A percentile compares a stretch with the other conserved stretches of the same genome.
These are phyloP conservation scores for Colletotrichum viniferum DNA, from an alignment of 2,329 filamentous ascomycete species.

Conservation along the genomic window DNA sequence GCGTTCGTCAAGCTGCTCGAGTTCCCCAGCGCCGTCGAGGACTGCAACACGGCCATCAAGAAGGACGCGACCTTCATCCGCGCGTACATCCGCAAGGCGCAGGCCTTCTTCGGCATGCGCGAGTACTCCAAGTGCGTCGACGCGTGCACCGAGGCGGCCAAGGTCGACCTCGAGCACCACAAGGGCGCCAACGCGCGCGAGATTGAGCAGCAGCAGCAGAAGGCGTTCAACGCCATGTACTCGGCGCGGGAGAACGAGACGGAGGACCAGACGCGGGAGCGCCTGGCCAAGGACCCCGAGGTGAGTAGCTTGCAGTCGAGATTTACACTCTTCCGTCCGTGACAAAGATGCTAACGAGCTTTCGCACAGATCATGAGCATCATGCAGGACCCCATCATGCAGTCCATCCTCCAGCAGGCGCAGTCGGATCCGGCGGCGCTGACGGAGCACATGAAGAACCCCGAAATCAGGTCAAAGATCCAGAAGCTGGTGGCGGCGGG, in stretches of 20 bases:
- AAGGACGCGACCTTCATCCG: slow-evolving; percentile 91
- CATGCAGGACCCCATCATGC: slow-evolving; percentile 96
- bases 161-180: slow-evolving; percentile 73
- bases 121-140: slow-evolving; percentile 97
- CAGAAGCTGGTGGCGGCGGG: slow-evolving; percentile 94
- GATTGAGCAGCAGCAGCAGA: slow-evolving; percentile 93
- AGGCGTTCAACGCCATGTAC: slow-evolving; percentile 90
- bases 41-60: slow-evolving; percentile 91
- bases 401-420: slow-evolving; percentile 94
- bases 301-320: slow-evolving; percentile 59
- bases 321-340: background rate
- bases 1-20: slow-evolving; percentile 96
- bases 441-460: slow-evolving; percentile 97
- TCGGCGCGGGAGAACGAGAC: slow-evolving; percentile 90
- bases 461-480: slow-evolving; percentile 82
- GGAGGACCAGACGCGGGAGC: slow-evolving; percentile 92
- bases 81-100: slow-evolving; percentile 94
- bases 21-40: slow-evolving; percentile 90
- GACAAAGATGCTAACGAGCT: background rate
- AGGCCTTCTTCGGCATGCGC: slow-evolving; percentile 96
- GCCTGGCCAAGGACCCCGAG: slow-evolving; percentile 89
- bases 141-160: slow-evolving; percentile 79
- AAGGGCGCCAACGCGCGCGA: slow-evolving; percentile 82
- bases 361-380: slow-evolving; percentile 75
- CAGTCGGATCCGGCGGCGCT: slow-evolving; percentile 91